Base-by-base conservation (phyloP, 345 rosid species). In the Populus tremula region DNA sequence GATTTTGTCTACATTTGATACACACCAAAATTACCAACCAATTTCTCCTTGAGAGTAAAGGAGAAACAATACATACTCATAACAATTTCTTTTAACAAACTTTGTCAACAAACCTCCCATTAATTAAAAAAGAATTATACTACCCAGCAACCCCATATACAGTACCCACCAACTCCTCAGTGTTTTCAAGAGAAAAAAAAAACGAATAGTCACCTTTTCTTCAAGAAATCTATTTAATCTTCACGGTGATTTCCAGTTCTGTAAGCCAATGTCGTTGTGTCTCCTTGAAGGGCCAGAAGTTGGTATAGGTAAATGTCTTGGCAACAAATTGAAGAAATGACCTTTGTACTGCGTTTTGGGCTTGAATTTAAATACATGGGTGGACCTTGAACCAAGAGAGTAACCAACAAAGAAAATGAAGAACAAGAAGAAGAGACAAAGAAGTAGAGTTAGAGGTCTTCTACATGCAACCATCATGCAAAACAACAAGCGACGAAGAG, bases 221-320 rank as follows among this genome's bases (percentile, higher is more conserved):
- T 39, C 23, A 50, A 67, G 59, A 67, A 65, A 8, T 16, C 13
- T 53, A 63, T 27, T 45, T 21, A 20, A 47, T 14, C 20, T 67
- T 86, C 82, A 85, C 29, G 92, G 89, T 66, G 87, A 90, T 83
- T 83, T 87, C 87, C 91, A 89, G 76, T 80, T 85, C 74, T 91
- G 84, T 66, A 88, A 84, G 77, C 97, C 98, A 85, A 94, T 87
- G 75, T 81, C 94, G 75, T 94, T 94, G 87, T 93, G 97, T 79
- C 90, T 91, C 84, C 97, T 84, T 71, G 98, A 94, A 74, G 98
- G 98, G 73, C 90, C 98, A 53, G 98, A 94, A 74, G 89, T 83
- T 56, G 98, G 98, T 66, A 94, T 83, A 0, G 97, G 98, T 1
- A 93, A 84, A 79, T 88, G 92, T 77, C 88, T 91, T 21, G 97